Evolutionary conservation across 225 moss, liverwort and hornwort genomes (phyloP).

Genomic region (Rhytidiadelphus loreus): DNA sequence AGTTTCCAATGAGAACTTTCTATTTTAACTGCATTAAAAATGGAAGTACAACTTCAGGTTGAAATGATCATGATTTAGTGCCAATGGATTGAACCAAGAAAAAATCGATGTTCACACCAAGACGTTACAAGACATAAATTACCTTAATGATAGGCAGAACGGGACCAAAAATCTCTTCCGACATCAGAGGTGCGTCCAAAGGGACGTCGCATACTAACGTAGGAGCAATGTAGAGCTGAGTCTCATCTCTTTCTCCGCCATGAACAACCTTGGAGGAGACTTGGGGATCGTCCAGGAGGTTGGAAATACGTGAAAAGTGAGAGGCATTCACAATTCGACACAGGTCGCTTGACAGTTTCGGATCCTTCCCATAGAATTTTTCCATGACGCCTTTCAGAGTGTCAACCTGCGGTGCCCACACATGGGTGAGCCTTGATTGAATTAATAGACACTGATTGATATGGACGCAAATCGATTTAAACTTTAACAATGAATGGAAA

Average conservation of each 20-base stretch:
- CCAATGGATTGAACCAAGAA: neutral
- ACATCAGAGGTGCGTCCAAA: conserved; percentile 21
- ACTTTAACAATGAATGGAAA: neutral
- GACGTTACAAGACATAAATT: neutral
- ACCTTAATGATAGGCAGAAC: conserved; percentile 44
- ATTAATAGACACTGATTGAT: neutral
- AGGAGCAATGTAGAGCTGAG: conserved; percentile 29
- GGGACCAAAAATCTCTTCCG: conserved; percentile 47
- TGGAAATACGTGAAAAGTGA: conserved; percentile 17
- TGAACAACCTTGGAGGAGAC: conserved; percentile 25
- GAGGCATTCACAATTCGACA: conserved; percentile 28
- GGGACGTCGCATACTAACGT: conserved; percentile 24
- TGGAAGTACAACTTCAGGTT: neutral
- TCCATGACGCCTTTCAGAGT: conserved; percentile 16
- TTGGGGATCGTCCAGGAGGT: conserved; percentile 22
- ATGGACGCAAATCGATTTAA: neutral
- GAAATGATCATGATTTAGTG: neutral
- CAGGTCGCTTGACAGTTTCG: conserved; percentile 21
- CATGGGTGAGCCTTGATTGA: neutral
- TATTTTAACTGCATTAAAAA: neutral
- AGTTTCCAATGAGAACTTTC: neutral
- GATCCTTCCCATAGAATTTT: conserved; percentile 38
- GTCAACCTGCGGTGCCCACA: conserved; percentile 9
- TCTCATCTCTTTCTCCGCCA: conserved; percentile 31
- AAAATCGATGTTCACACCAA: neutral